phyloP scores from a whole-genome alignment of 345 rosid species.

The Cardamine chenopodiifolia region DNA sequence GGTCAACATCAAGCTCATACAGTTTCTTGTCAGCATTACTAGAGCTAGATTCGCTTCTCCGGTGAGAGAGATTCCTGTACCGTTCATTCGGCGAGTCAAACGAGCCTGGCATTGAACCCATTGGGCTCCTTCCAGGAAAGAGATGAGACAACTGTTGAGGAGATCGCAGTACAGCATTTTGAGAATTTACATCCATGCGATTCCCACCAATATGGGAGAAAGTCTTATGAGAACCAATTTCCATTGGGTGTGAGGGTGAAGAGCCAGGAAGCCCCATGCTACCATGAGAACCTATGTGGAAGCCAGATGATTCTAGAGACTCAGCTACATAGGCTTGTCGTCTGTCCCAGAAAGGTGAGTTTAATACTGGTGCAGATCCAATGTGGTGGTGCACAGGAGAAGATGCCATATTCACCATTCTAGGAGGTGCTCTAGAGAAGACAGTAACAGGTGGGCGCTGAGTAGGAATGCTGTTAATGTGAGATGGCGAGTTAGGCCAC shows the following conservation, averaged over 20 bases:
- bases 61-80: conserved; percentile 64
- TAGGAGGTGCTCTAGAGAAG: conserved; percentile 68
- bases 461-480: conserved; percentile 59
- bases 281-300: conserved; percentile 75
- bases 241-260: conserved; percentile 71
- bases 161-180: conserved; percentile 61
- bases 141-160: conserved; percentile 74
- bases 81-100: conserved; percentile 78
- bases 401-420: conserved; percentile 57
- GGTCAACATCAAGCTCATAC: conserved; percentile 86
- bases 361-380: conserved; percentile 83
- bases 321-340: conserved; percentile 68
- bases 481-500: conserved; percentile 89
- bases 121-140: conserved; percentile 67
- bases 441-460: conserved; percentile 66
- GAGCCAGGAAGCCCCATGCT: conserved; percentile 62
- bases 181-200: conserved; percentile 57
- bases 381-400: conserved; percentile 76
- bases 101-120: conserved; percentile 63
- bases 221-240: conserved; percentile 60
- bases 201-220: conserved; percentile 61
- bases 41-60: conserved; percentile 72
- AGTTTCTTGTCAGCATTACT: conserved; percentile 79
- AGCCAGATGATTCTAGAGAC: conserved; percentile 73
- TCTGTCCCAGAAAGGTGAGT: conserved; percentile 82